phyloP scores from a whole-genome alignment of 352 stramenopile genomes.

The Phytophthora uliginosa region DNA sequence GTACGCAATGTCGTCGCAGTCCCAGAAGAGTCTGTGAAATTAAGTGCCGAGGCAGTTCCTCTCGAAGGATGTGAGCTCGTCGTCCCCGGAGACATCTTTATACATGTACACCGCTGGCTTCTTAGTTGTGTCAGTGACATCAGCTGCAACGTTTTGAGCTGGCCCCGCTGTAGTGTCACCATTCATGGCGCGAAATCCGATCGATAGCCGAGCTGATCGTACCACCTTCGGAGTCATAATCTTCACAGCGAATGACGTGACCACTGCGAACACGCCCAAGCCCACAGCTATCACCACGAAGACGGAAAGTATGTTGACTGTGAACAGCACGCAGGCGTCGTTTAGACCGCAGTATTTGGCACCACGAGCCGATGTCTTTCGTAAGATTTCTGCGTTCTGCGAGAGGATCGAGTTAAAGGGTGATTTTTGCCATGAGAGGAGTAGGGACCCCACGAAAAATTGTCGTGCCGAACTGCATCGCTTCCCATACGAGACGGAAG shows the following conservation, averaged over 20 bases:
- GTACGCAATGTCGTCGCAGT: slow-evolving; percentile 31
- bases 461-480: slow-evolving; percentile 23
- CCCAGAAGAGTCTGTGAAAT: slow-evolving; percentile 19
- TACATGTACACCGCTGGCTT: neutral
- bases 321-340: slow-evolving; percentile 33
- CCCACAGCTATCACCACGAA: slow-evolving; percentile 6
- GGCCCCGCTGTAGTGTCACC: neutral
- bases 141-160: neutral
- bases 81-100: neutral
- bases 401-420: slow-evolving; percentile 9
- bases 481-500: slow-evolving; percentile 29
- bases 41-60: slow-evolving; percentile 15
- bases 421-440: neutral
- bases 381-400: slow-evolving; percentile 16
- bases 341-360: slow-evolving; percentile 24
- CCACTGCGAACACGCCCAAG: slow-evolving; percentile 10
- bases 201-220: neutral
- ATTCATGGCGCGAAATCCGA: neutral
- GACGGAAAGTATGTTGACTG: slow-evolving; percentile 10
- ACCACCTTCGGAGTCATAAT: slow-evolving; percentile 7
- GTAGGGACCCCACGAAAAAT: neutral
- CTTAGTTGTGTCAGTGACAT: neutral
- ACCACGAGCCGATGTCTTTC: slow-evolving; percentile 11
- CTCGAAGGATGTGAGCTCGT: slow-evolving; percentile 25
- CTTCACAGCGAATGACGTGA: slow-evolving; percentile 10